Conservation (phyloP, 768 basidiomycete species). For the Phanerochaete carnosa region DNA sequence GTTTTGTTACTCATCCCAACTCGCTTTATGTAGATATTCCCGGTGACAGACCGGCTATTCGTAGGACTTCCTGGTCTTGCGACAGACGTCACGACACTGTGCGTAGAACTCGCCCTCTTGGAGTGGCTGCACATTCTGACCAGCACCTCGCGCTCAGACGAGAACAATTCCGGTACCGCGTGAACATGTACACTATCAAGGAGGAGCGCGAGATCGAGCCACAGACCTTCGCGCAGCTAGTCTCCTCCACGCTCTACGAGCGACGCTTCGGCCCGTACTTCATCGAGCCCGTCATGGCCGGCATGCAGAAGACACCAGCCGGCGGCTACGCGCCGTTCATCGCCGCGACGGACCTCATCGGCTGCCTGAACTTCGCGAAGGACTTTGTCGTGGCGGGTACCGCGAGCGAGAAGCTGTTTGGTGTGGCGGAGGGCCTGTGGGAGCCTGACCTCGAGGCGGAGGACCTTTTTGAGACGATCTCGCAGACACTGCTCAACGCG, state of each 20-base stretch:
- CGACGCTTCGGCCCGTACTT: constrained; percentile 95
- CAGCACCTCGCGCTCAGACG: constrained; percentile 44
- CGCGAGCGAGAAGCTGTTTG: constrained; percentile 87
- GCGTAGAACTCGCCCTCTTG: constrained; percentile 23
- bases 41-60: constrained; percentile 89
- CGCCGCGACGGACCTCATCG: constrained; percentile 91
- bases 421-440: constrained; percentile 98
- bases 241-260: constrained; percentile 94
- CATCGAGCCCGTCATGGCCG: constrained; percentile 95
- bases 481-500: constrained; percentile 91
- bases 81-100: constrained; percentile 92
- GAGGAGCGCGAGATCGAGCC: constrained; percentile 97
- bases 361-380: constrained; percentile 90
- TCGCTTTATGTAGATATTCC: constrained; percentile 70
- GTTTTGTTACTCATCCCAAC: not conserved
- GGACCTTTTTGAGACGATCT: constrained; percentile 97
- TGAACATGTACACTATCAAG: constrained; percentile 99
- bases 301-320: constrained; percentile 69
- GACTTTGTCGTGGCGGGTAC: constrained; percentile 97
- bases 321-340: constrained; percentile 87
- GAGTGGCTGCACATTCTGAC: not conserved
- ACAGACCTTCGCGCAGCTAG: constrained; percentile 92
- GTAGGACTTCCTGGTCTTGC: constrained; percentile 90
- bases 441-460: constrained; percentile 95
- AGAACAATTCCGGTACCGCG: constrained; percentile 88